Evolutionary conservation across 371 early-diverging fungal genomes (phyloP).

Genomic region (Rhizopus stolonifer): DNA sequence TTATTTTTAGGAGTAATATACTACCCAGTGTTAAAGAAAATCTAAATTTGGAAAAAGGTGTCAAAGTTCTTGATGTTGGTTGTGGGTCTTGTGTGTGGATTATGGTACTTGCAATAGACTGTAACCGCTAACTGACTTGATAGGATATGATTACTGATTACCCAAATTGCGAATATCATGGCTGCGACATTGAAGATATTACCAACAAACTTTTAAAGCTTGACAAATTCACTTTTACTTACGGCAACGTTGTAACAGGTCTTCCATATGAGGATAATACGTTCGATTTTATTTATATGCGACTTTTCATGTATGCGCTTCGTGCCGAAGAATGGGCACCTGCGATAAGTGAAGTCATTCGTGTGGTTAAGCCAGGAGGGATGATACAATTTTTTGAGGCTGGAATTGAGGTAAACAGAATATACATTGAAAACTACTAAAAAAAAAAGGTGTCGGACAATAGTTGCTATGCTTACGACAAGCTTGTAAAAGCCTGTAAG

Average conservation of each 20-base stretch:
- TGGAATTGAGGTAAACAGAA: conserved; percentile 15
- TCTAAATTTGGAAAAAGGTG: conserved; percentile 5
- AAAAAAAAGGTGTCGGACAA: no score
- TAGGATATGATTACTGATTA: conserved; percentile 34
- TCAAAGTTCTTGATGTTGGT: conserved; percentile 38
- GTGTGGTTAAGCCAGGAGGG: conserved; percentile 25
- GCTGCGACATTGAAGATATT: conserved; percentile 35
- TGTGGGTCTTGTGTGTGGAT: conserved; percentile 42
- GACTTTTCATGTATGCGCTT: conserved; percentile 26
- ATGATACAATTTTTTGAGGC: conserved; percentile 40
- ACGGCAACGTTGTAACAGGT: conserved; percentile 35
- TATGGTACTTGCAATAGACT: conserved; percentile 9
- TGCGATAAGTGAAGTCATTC: conserved; percentile 19
- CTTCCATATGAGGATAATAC: conserved; percentile 26
- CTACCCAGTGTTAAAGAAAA: conserved; percentile 16
- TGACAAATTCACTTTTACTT: conserved; percentile 3
- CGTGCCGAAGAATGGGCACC: conserved; percentile 21
- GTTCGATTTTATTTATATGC: conserved; percentile 27
- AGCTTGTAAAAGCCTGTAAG: no score
- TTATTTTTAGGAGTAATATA: conserved; percentile 21
- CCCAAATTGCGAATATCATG: conserved; percentile 39
- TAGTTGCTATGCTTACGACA: no score
- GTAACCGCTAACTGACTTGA: background rate
- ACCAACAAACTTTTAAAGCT: conserved; percentile 30
- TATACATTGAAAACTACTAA: no score